phyloP scores from a whole-genome alignment of 2,329 filamentous ascomycete species.

The Aaosphaeria arxii region DNA sequence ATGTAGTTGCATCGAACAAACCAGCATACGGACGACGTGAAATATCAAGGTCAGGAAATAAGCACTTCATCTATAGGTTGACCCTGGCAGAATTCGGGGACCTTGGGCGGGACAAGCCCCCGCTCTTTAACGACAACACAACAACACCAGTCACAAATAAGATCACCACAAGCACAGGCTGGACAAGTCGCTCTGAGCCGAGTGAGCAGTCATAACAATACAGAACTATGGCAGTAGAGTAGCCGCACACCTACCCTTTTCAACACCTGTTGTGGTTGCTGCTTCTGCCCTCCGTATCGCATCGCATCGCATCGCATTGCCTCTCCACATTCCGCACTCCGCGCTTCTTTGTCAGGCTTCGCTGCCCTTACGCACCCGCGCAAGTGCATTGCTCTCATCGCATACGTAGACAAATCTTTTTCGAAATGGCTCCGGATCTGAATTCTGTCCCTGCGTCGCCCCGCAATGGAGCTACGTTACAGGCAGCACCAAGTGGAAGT shows the following conservation, averaged over 20 bases:
- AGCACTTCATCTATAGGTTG: conserved; percentile 8
- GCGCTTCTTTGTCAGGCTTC: too few species aligned
- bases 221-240: conserved; percentile 12
- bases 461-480: conserved; percentile 6
- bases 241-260: conserved; percentile 3
- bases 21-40: too few species aligned
- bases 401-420: too few species aligned
- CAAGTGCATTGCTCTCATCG: too few species aligned
- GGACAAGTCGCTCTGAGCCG: conserved; percentile 1
- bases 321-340: conserved; percentile 2
- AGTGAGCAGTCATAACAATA: conserved; percentile 10
- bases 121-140: conserved; percentile 11
- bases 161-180: neutral
- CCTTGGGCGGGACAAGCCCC: conserved; percentile 6
- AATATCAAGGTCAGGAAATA: conserved; percentile 4
- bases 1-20: too few species aligned
- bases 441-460: conserved; percentile 44
- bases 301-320: too few species aligned
- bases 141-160: conserved; percentile 5
- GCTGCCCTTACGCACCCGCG: too few species aligned
- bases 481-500: conserved; percentile 13
- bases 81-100: too few species aligned
- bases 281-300: too few species aligned
- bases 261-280: conserved; percentile 2
- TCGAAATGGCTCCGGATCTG: conserved; percentile 48